Base-by-base conservation (phyloP, 2,329 filamentous ascomycete species). In the Geosmithia morbida region DNA sequence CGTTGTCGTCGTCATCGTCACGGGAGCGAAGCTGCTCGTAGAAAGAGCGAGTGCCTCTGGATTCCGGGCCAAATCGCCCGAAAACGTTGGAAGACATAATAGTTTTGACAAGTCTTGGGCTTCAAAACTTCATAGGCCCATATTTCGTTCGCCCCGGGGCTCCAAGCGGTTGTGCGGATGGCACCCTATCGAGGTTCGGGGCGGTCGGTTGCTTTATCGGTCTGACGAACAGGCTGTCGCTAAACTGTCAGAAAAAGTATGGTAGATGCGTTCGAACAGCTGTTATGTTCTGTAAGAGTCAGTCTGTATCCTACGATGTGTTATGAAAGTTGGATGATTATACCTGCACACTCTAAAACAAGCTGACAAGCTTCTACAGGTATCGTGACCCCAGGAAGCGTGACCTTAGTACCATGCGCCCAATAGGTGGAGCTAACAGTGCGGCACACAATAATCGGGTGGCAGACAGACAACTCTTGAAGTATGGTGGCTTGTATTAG, bases 11-110 rank as follows among this genome's bases (percentile, higher is more conserved):
- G 33, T 26, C 22, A 26, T 26, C 22, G 43, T 67, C 67, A n/a
- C 61, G 54, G 26, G 59, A 61, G 51, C 67, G 63, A 16, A 74
- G 57, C 29, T 71, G 68, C 48, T 73, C 66, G 57, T 77, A 77
- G 52, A 72, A 74, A 2, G 73, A 69, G 14, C 48, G 46, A 7
- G 48, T 49, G 10, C 37, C 61, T 55, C n/a, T 42, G 19, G 40
- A 46, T 7, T 22, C 22, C 20, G 40, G 16, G 14, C n/a, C 44
- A 37, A 45, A 30, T 41, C 51, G 49, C 18, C 48, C 48, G 42
- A 50, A 50, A 19, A 50, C 49, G 37, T 47, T 50, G 29, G 48
- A 50, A 20, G 49, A 40, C 46, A 49, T 52, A 19, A 26, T 20
- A 18, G 19, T 11, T 37, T 5, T 5, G 13, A 13, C 33, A 16